Conservation (phyloP, 495 filamentous ascomycete species). For the Penicillium pancosmium region DNA sequence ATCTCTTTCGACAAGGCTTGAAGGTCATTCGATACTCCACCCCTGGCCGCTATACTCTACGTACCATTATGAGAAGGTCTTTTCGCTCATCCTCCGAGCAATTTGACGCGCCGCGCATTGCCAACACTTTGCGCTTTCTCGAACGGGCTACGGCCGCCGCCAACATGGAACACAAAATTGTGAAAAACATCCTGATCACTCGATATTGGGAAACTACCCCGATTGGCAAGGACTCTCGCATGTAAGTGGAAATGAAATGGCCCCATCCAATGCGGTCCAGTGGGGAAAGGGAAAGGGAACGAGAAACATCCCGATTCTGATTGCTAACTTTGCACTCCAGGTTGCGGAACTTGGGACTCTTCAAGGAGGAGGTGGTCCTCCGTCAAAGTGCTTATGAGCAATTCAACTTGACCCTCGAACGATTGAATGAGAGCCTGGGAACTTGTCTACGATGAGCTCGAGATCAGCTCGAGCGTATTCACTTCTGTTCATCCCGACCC, state of each 20-base stretch:
- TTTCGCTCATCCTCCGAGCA: conserved; percentile 63
- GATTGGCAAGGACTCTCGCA: conserved; percentile 36
- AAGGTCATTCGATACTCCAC: conserved; percentile 79
- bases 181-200: conserved; percentile 72
- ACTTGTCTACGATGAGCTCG: conserved; percentile 62
- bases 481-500: not conserved
- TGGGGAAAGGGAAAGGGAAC: not conserved
- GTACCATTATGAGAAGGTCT: conserved; percentile 63
- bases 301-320: not conserved
- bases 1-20: conserved; percentile 71
- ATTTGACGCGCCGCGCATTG: conserved; percentile 62
- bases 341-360: conserved; percentile 32
- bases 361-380: conserved; percentile 29
- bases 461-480: not conserved
- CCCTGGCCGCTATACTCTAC: conserved; percentile 70
- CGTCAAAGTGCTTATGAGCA: conserved; percentile 52
- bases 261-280: conserved; percentile 5
- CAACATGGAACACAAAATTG: conserved; percentile 78
- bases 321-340: conserved; percentile 24
- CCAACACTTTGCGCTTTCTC: conserved; percentile 79
- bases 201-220: conserved; percentile 58
- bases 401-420: conserved; percentile 67
- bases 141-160: conserved; percentile 62
- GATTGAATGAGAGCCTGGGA: conserved; percentile 72
- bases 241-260: conserved; percentile 31